These are phyloP conservation scores for Prunella vulgaris DNA, from an alignment of 257 asterid genomes.

Conservation along the genomic window DNA sequence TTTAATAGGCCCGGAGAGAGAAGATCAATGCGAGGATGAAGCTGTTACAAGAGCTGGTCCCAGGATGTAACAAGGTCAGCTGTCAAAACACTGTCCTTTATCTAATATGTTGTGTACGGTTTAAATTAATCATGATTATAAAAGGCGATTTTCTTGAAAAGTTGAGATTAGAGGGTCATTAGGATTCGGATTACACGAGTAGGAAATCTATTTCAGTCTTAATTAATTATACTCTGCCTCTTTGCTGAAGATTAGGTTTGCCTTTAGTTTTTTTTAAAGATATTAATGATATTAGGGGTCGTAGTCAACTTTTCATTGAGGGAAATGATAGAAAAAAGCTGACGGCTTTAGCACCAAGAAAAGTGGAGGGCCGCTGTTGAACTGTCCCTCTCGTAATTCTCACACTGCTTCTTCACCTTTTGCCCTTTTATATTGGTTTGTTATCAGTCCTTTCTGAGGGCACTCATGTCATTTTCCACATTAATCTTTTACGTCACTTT, in stretches of 20 bases:
- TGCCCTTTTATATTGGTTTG: slow-evolving; percentile 37
- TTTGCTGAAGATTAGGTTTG: slow-evolving; percentile 12
- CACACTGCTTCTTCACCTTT: too few species aligned
- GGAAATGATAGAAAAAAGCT: slow-evolving; percentile 38
- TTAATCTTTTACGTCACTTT: slow-evolving; percentile 13
- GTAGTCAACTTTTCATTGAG: slow-evolving; percentile 43
- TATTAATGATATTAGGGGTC: slow-evolving; percentile 34
- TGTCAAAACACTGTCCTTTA: slow-evolving; percentile 30
- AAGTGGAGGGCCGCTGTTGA: slow-evolving; percentile 48
- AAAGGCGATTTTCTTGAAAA: slow-evolving; percentile 6
- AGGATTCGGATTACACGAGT: slow-evolving; percentile 21
- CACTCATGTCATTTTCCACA: slow-evolving; percentile 24
- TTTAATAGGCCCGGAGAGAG: slow-evolving; percentile 93
- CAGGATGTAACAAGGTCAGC: slow-evolving; percentile 97
- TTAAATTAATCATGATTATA: slow-evolving; percentile 23
- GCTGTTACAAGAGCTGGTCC: slow-evolving; percentile 97
- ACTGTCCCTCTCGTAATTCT: slow-evolving; percentile 50
- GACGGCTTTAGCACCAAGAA: slow-evolving; percentile 49
- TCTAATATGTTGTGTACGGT: slow-evolving; percentile 10
- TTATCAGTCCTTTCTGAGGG: slow-evolving; percentile 36
- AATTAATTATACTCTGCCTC: slow-evolving; percentile 20
- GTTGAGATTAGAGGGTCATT: slow-evolving; percentile 15
- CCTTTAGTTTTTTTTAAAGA: slow-evolving; percentile 21
- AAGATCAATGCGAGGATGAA: slow-evolving; percentile 98
- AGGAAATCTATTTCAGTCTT: slow-evolving; percentile 14